Conservation (phyloP, 2,329 filamentous ascomycete species). For the Pseudogymnoascus sp. region DNA sequence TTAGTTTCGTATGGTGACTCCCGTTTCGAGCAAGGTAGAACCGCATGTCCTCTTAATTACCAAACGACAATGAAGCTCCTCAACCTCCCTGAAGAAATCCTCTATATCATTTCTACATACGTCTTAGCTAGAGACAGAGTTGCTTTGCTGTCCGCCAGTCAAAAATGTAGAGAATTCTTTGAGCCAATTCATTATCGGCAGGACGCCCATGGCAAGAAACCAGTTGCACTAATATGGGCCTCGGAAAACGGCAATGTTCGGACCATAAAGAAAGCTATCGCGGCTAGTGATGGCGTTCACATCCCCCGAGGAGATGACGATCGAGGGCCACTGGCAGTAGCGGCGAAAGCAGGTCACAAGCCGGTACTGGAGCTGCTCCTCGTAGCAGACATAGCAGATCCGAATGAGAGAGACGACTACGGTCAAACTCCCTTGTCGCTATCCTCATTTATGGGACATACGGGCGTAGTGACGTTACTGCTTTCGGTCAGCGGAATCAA, state of each 20-base stretch:
- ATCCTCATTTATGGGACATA: conserved; percentile 12
- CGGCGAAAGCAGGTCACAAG: conserved; percentile 2
- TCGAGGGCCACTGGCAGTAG: background rate
- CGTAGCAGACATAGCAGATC: background rate
- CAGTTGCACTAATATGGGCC: background rate
- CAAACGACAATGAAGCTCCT: background rate
- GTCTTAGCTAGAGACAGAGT: background rate
- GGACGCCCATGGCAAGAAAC: background rate
- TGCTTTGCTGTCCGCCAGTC: background rate
- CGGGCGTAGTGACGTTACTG: background rate
- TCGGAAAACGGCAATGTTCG: background rate
- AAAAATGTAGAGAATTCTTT: background rate
- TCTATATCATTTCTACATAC: background rate
- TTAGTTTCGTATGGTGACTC: background rate
- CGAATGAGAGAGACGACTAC: background rate
- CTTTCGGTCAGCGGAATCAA: background rate
- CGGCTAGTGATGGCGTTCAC: background rate
- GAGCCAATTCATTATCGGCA: background rate
- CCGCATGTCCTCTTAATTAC: background rate
- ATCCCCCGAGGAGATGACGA: background rate
- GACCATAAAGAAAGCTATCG: background rate
- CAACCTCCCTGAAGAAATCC: background rate
- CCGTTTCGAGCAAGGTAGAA: background rate
- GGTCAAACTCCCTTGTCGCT: conserved; percentile 17
- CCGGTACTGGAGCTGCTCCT: conserved; percentile 16